Percentiles rank a stretch among this genome's conserved stretches.
phyloP scores from a whole-genome alignment of 495 filamentous ascomycete genomes.

The Penicillium samsonianum region DNA sequence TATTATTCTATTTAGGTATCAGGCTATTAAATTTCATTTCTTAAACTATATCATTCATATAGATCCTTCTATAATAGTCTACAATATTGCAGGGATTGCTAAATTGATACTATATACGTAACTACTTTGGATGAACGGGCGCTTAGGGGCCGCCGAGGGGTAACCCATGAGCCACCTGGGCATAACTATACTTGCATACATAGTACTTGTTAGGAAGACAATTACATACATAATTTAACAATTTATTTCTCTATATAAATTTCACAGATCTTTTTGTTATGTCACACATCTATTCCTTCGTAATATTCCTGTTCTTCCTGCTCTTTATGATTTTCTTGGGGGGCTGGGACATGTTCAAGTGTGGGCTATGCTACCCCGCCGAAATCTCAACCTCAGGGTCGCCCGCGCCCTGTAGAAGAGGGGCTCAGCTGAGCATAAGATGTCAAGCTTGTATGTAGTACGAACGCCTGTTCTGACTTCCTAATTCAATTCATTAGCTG shows the following conservation, averaged over 20 bases:
- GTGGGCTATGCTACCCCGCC: conserved; percentile 4
- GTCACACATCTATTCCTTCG: not conserved
- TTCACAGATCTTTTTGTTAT: not conserved
- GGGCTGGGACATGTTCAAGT: not conserved
- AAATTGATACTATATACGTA: not conserved
- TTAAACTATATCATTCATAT: not conserved
- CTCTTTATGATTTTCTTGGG: not conserved
- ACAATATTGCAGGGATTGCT: not conserved
- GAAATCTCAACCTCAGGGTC: conserved; percentile 4
- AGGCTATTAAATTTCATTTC: not conserved
- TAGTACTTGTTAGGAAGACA: not conserved
- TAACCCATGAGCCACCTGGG: not conserved
- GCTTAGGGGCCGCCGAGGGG: not conserved
- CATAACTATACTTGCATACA: not conserved
- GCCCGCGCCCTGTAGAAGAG: conserved; percentile 7
- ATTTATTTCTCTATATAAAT: not conserved
- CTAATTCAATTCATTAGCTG: not conserved
- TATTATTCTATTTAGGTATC: not conserved
- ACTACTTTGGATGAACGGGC: conserved; percentile 1
- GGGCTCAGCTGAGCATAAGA: conserved; percentile 1
- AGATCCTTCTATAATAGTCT: not conserved
- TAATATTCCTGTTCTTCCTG: not conserved
- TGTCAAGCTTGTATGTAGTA: conserved; percentile 4
- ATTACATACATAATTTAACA: not conserved
- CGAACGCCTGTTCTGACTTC: conserved; percentile 5